These are phyloP conservation scores for Orychophragmus violaceus DNA, from an alignment of 345 rosid species.

Conservation along the genomic window DNA sequence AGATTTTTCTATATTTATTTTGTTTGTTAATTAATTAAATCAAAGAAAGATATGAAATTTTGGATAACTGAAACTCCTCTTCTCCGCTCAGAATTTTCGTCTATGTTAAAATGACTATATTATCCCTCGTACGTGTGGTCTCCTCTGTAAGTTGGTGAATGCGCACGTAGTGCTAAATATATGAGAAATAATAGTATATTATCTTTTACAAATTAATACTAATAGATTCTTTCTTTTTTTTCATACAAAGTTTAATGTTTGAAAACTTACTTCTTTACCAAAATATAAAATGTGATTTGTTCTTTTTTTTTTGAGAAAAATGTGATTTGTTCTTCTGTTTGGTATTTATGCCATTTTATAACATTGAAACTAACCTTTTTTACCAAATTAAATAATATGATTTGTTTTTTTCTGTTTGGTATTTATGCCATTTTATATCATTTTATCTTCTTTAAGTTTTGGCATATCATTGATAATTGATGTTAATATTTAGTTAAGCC, in stretches of 20 bases:
- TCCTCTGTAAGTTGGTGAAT: slow-evolving; percentile 17
- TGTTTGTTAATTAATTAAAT: slow-evolving; percentile 1
- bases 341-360: neutral
- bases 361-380: too few relatives aligned
- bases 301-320: slow-evolving; percentile 4
- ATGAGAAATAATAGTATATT: neutral
- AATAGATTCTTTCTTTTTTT: neutral
- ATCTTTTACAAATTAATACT: neutral
- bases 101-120: neutral
- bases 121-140: slow-evolving; percentile 12
- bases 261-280: too few relatives aligned
- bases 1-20: neutral
- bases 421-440: neutral
- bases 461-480: neutral
- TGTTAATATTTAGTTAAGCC: neutral
- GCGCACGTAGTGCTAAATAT: too few relatives aligned
- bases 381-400: too few relatives aligned
- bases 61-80: slow-evolving; percentile 75
- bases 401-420: too few relatives aligned
- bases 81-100: slow-evolving; percentile 36
- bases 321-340: too few relatives aligned
- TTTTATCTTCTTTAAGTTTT: neutral
- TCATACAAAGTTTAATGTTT: too few relatives aligned
- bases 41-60: slow-evolving; percentile 7
- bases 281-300: too few relatives aligned